Evolutionary conservation across 352 stramenopile genomes (phyloP), one percentile per base, ranked within the genome.

Genomic region (Globisporangium heterothallicum): DNA sequence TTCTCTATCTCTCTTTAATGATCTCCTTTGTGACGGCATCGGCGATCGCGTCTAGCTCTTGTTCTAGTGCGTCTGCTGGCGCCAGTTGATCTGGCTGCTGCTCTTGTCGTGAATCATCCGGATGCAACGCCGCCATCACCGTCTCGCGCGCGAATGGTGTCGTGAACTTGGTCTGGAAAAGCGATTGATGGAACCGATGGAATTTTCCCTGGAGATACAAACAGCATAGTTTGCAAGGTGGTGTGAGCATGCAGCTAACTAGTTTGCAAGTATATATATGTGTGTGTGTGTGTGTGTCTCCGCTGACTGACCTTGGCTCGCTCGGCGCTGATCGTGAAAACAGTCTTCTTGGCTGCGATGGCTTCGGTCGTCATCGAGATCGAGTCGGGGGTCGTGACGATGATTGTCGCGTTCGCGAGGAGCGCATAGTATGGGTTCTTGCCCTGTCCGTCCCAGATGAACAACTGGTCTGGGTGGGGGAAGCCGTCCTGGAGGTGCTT

Each of bases 301-400:
- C n/a, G n/a, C n/a, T n/a, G n/a, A 26, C 35, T 36, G 58, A 87
- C 74, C 54, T 60, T 79, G 56, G 68, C 66, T n/a, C 48, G 59
- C 14, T 84, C 61, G 5, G 62, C 36, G 22, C 69, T 67, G 29
- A 89, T 64, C 1, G 61, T 78, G 13, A 82, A 65, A n/a, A 88
- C 77, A 0, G 74, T 56, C 25, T 81, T 86, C 10, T 64, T 59
- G 0, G 72, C 64, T 7, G 72, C 66, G 36, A 88, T 70, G 13
- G 81, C 81, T 56, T 92, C 81, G 19, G 81, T 92, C 0, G 76
- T 84, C 81, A 92, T 92, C 22, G 81, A 89, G 44, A 89, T 74
- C 4, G 78, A 92, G 53, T 92, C 81, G 8, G 81, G 80, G 0
- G 80, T 92, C 7, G 74, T 88, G 14, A 89, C 68, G 25, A 92